Evolutionary conservation across 2,329 filamentous ascomycete species (phyloP).

Genomic region (Metarhizium robertsii): DNA sequence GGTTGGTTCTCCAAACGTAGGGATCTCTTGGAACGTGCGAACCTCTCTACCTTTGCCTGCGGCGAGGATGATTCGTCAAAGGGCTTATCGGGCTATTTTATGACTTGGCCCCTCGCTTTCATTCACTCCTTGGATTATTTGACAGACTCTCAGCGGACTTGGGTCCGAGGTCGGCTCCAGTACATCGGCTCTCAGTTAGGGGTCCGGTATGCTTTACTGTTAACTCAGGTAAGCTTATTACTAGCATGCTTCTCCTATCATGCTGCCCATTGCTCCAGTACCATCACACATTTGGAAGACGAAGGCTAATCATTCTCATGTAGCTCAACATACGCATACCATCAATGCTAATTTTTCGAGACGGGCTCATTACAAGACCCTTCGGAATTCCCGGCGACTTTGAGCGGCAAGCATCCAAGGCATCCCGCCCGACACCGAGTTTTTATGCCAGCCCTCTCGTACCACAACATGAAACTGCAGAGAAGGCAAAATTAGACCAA

Average conservation of each 20-base stretch:
- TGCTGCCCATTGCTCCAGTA: not conserved
- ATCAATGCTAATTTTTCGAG: slow-evolving; percentile 51
- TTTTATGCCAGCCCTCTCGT: slow-evolving; percentile 31
- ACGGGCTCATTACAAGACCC: slow-evolving; percentile 37
- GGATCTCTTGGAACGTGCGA: slow-evolving; percentile 29
- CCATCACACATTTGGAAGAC: not conserved
- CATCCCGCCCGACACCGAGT: slow-evolving; percentile 23
- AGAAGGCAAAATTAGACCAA: slow-evolving; percentile 33
- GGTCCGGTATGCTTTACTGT: slow-evolving; percentile 46
- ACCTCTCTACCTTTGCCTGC: slow-evolving; percentile 37
- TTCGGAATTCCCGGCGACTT: slow-evolving; percentile 33
- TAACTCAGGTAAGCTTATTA: slow-evolving; percentile 37
- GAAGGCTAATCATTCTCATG: not conserved
- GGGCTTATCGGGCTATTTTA: slow-evolving; percentile 47
- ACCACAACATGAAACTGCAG: slow-evolving; percentile 38
- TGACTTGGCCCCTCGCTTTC: slow-evolving; percentile 49
- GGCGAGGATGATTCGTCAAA: slow-evolving; percentile 41
- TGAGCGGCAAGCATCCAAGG: slow-evolving; percentile 32
- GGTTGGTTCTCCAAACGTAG: slow-evolving; percentile 45
- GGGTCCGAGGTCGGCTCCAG: slow-evolving; percentile 42
- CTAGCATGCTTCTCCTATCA: not conserved
- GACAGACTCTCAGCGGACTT: slow-evolving; percentile 48
- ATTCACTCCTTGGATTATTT: slow-evolving; percentile 47
- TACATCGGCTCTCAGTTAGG: slow-evolving; percentile 48
- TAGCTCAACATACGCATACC: slow-evolving; percentile 50